Conservation (phyloP, 257 asterid species). For the Jaltomata sinuosa region DNA sequence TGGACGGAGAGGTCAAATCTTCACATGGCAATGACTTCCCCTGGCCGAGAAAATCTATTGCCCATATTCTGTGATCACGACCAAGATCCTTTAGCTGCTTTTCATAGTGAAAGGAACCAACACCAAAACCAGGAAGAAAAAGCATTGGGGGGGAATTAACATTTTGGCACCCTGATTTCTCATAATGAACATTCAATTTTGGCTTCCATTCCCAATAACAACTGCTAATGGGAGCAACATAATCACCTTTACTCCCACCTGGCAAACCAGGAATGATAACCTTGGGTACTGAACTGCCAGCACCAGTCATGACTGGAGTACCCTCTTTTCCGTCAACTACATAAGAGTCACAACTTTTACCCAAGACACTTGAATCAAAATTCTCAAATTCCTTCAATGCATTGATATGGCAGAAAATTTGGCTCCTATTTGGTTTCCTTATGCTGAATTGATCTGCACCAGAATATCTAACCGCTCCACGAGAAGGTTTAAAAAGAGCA, state of each 20-base stretch:
- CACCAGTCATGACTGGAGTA: slow-evolving; percentile 13
- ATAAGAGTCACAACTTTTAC: slow-evolving; percentile 26
- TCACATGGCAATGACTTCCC: slow-evolving; percentile 75
- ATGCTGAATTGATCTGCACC: slow-evolving; percentile 16
- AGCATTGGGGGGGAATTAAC: slow-evolving; percentile 60
- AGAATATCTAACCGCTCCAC: slow-evolving; percentile 11
- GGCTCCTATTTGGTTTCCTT: slow-evolving; percentile 12
- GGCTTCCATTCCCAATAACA: slow-evolving; percentile 85
- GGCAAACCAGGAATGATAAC: slow-evolving; percentile 77
- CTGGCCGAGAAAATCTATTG: slow-evolving; percentile 84
- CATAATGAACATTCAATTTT: slow-evolving; percentile 64
- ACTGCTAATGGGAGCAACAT: slow-evolving; percentile 44
- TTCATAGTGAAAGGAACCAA: slow-evolving; percentile 88
- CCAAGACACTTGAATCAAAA: slow-evolving; percentile 26
- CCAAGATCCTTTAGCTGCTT: slow-evolving; percentile 92
- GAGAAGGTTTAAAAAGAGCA: slow-evolving; percentile 8
- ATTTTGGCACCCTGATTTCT: slow-evolving; percentile 66
- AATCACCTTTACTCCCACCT: slow-evolving; percentile 34
- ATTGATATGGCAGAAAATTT: slow-evolving; percentile 37
- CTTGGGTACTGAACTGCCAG: slow-evolving; percentile 37
- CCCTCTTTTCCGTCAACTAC: slow-evolving; percentile 43
- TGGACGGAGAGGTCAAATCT: slow-evolving; percentile 52
- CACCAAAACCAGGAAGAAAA: slow-evolving; percentile 93
- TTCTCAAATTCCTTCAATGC: slow-evolving; percentile 25
- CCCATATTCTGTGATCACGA: slow-evolving; percentile 62